Conservation (phyloP, 139 green algal species). For the Closterium sp. region DNA sequence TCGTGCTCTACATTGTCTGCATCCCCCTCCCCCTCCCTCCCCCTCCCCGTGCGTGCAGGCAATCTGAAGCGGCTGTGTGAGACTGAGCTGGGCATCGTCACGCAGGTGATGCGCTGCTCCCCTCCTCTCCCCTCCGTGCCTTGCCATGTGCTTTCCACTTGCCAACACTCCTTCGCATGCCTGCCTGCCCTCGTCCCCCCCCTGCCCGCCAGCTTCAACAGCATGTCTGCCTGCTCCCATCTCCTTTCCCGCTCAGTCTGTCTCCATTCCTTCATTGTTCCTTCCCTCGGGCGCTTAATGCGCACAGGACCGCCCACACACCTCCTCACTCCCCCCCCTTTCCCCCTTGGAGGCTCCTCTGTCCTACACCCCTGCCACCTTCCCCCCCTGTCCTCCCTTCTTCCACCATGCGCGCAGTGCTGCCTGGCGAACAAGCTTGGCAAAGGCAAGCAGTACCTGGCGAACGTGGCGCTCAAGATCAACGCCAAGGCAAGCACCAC, state of each 20-base stretch:
- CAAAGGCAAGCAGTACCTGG: constrained; percentile 33
- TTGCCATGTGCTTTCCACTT: too few species aligned
- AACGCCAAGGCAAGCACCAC: constrained; percentile 39
- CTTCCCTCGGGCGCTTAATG: not conserved
- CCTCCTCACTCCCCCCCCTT: not conserved
- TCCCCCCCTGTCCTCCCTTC: not conserved
- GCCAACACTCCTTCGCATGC: too few species aligned
- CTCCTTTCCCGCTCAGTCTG: too few species aligned
- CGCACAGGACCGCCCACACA: not conserved
- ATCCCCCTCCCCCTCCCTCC: too few species aligned
- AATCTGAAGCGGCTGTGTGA: constrained; percentile 37
- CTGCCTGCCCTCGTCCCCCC: too few species aligned
- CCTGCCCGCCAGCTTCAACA: too few species aligned
- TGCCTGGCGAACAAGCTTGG: constrained; percentile 26
- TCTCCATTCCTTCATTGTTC: too few species aligned
- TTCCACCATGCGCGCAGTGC: constrained; percentile 25
- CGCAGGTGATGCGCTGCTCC: not conserved
- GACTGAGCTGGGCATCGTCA: constrained; percentile 21
- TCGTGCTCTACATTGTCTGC: too few species aligned
- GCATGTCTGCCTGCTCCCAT: too few species aligned
- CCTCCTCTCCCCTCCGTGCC: not conserved
- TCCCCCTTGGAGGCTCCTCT: too few species aligned
- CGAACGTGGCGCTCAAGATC: constrained; percentile 52
- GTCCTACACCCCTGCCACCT: not conserved
- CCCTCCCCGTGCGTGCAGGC: not conserved